Percentiles rank a stretch among this genome's conserved stretches.
These are phyloP conservation scores for Rhypophila decipiens DNA, from an alignment of 495 filamentous ascomycete species.

Conservation along the genomic window DNA sequence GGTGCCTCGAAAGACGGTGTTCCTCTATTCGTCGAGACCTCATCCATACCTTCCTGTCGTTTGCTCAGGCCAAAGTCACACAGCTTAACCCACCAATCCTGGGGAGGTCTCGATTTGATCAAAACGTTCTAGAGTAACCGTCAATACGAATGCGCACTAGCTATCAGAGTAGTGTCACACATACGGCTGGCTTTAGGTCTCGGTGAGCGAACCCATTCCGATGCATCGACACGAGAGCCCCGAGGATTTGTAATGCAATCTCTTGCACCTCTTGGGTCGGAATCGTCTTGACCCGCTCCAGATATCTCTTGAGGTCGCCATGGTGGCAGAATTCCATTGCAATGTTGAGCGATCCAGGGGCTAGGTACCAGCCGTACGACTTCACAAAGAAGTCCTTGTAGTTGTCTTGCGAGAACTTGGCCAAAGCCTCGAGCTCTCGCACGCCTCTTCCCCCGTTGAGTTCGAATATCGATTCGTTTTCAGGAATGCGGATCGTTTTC, in stretches of 20 bases:
- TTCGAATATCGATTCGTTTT: neutral
- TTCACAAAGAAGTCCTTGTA: slow-evolving; percentile 22
- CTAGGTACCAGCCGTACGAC: slow-evolving; percentile 36
- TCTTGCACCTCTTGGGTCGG: slow-evolving; percentile 32
- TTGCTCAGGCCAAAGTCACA: slow-evolving; percentile 44
- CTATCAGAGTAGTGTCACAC: neutral
- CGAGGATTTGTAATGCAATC: slow-evolving; percentile 37
- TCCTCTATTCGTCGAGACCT: slow-evolving; percentile 21
- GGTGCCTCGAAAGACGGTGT: slow-evolving; percentile 34
- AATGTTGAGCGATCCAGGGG: slow-evolving; percentile 22
- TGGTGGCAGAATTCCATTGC: slow-evolving; percentile 38
- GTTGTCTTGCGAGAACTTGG: slow-evolving; percentile 34
- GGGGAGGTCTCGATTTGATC: slow-evolving; percentile 2
- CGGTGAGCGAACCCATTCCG: slow-evolving; percentile 41
- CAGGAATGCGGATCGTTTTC: slow-evolving; percentile 16
- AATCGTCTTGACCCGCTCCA: slow-evolving; percentile 10
- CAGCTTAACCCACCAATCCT: slow-evolving; percentile 39
- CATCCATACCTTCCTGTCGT: slow-evolving; percentile 20
- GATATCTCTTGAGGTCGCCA: slow-evolving; percentile 27
- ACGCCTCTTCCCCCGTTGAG: slow-evolving; percentile 19
- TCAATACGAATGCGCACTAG: neutral
- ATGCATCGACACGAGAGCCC: slow-evolving; percentile 43
- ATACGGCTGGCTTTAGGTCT: slow-evolving; percentile 44
- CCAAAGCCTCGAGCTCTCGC: slow-evolving; percentile 36
- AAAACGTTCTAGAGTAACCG: slow-evolving; percentile 1